Conservation (phyloP, 148 eudicot species). For the Chenopodium berlandieri region DNA sequence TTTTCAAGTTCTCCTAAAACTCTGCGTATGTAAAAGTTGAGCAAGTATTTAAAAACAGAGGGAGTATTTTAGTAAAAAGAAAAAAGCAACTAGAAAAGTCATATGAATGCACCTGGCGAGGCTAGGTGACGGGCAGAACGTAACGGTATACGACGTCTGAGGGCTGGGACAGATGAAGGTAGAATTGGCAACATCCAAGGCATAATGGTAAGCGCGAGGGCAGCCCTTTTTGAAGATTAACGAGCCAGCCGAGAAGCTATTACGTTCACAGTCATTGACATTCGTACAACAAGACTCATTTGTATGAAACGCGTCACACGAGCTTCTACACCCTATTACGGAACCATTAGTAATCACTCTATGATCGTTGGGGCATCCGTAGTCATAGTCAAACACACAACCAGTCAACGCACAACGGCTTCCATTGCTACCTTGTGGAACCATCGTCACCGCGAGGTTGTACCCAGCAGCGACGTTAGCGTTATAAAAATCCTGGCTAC, state of each 20-base stretch:
- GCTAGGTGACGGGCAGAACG: slow-evolving; percentile 57
- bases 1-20: too few species aligned
- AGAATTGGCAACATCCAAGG: slow-evolving; percentile 51
- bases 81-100: background rate
- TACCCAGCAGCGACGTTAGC: slow-evolving; percentile 67
- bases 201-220: slow-evolving; percentile 60
- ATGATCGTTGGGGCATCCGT: slow-evolving; percentile 42
- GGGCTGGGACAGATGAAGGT: slow-evolving; percentile 49
- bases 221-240: slow-evolving; percentile 50
- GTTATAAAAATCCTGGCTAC: background rate
- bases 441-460: slow-evolving; percentile 54
- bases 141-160: slow-evolving; percentile 41
- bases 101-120: background rate
- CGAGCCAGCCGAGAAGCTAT: slow-evolving; percentile 35
- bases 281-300: slow-evolving; percentile 40
- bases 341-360: slow-evolving; percentile 15
- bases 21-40: too few species aligned
- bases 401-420: slow-evolving; percentile 41
- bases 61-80: too few species aligned
- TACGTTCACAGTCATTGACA: slow-evolving; percentile 34
- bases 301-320: slow-evolving; percentile 40
- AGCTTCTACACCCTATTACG: slow-evolving; percentile 34
- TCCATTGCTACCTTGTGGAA: slow-evolving; percentile 43
- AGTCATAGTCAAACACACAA: slow-evolving; percentile 35
- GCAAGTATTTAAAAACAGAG: too few species aligned